Evolutionary conservation across 441 rosid genomes (phyloP).

Genomic region (Gossypium aridum): DNA sequence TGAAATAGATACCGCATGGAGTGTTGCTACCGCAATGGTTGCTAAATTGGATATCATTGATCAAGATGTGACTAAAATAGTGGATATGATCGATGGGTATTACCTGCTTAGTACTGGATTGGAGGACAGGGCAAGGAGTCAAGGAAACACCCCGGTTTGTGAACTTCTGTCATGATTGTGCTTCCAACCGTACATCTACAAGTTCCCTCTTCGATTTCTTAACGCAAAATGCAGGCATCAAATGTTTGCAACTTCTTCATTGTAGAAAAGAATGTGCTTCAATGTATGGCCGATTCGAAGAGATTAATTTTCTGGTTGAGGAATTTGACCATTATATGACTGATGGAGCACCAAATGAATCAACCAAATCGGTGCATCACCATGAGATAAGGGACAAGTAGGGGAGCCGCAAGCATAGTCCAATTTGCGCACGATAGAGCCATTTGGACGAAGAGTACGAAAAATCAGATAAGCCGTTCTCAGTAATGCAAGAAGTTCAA

Average conservation of each 20-base stretch:
- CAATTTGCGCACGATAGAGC: conserved; percentile 52
- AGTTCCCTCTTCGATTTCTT: conserved; percentile 53
- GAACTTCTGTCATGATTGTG: conserved; percentile 55
- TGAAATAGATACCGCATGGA: conserved; percentile 65
- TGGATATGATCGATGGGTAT: conserved; percentile 84
- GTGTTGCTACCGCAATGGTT: conserved; percentile 88
- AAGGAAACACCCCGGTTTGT: conserved; percentile 46
- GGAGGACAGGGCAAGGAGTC: conserved; percentile 65
- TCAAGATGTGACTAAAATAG: conserved; percentile 67
- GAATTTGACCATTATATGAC: conserved; percentile 29
- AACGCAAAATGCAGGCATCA: conserved; percentile 39
- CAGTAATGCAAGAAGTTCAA: conserved; percentile 16
- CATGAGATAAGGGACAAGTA: conserved; percentile 66
- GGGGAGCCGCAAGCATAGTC: conserved; percentile 67
- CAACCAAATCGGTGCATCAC: conserved; percentile 31
- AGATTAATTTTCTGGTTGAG: conserved; percentile 51
- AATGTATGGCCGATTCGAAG: conserved; percentile 79
- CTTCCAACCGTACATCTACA: conserved; percentile 56
- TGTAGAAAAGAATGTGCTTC: conserved; percentile 55
- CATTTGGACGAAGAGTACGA: conserved; percentile 70
- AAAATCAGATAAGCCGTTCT: conserved; percentile 26
- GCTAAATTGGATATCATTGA: conserved; percentile 75
- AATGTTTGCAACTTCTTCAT: conserved; percentile 29
- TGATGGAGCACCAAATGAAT: conserved; percentile 24
- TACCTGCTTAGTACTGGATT: conserved; percentile 58